Evolutionary conservation across 768 basidiomycete genomes (phyloP).

Genomic region (Macrolepiota albuminosa): DNA sequence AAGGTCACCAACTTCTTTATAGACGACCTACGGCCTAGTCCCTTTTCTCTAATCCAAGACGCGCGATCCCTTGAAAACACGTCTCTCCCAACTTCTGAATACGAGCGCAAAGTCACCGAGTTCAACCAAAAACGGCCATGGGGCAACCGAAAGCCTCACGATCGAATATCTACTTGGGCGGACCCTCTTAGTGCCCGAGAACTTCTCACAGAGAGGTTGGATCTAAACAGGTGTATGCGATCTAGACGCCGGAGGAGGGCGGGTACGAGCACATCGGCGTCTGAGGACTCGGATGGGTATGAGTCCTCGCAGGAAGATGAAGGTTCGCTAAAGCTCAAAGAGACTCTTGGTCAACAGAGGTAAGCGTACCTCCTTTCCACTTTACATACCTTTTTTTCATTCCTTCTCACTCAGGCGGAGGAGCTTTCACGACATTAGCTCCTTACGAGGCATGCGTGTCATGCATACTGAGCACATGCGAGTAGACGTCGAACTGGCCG

Average conservation of each 20-base stretch:
- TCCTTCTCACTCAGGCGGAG: slow-evolving; percentile 37
- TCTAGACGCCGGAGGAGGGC: slow-evolving; percentile 1
- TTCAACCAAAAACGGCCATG: slow-evolving; percentile 39
- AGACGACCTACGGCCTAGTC: slow-evolving; percentile 17
- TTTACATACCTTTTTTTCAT: slow-evolving; percentile 1
- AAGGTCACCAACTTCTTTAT: not conserved
- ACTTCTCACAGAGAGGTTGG: slow-evolving; percentile 21
- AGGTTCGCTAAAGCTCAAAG: slow-evolving; percentile 13
- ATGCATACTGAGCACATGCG: slow-evolving; percentile 63
- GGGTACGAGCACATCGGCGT: slow-evolving; percentile 5
- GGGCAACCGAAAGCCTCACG: slow-evolving; percentile 29
- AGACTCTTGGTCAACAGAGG: slow-evolving; percentile 23
- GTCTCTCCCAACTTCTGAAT: slow-evolving; percentile 20
- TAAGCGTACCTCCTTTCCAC: slow-evolving; percentile 17
- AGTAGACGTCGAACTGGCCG: slow-evolving; percentile 75
- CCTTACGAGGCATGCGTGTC: slow-evolving; percentile 42
- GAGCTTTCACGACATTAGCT: slow-evolving; percentile 60
- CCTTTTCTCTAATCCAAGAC: slow-evolving; percentile 18
- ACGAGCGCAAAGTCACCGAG: slow-evolving; percentile 30
- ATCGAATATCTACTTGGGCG: slow-evolving; percentile 50
- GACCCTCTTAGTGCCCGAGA: slow-evolving; percentile 43
- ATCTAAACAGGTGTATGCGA: slow-evolving; percentile 11
- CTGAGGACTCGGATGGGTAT: slow-evolving; percentile 10
- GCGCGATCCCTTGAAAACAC: slow-evolving; percentile 16
- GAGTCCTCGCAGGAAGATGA: slow-evolving; percentile 15